Percentiles rank a stretch among this genome's conserved stretches.
phyloP scores from a whole-genome alignment of 2,329 filamentous ascomycete genomes.

The Cladophialophora carrionii region DNA sequence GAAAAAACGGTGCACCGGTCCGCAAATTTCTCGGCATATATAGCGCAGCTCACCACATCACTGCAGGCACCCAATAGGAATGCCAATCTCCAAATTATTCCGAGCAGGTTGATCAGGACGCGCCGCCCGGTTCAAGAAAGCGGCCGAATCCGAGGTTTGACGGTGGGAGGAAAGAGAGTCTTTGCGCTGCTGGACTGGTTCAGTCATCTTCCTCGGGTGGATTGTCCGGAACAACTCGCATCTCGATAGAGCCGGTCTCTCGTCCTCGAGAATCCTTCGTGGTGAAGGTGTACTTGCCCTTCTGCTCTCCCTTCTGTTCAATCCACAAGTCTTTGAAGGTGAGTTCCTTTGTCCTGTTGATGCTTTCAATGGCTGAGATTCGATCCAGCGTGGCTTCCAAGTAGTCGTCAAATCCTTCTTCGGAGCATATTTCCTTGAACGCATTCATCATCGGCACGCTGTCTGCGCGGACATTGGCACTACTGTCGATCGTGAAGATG shows the following conservation, averaged over 20 bases:
- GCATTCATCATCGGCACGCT: slow-evolving; percentile 95
- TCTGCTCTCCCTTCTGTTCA: slow-evolving; percentile 48
- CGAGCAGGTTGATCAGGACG: neutral
- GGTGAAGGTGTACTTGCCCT: slow-evolving; percentile 72
- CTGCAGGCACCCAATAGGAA: neutral
- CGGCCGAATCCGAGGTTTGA: neutral
- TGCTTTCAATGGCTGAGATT: slow-evolving; percentile 88
- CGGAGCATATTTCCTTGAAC: slow-evolving; percentile 78
- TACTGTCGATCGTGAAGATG: slow-evolving; percentile 89
- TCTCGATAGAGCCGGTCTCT: slow-evolving; percentile 52
- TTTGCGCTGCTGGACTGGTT: slow-evolving; percentile 5
- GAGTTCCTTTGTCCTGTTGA: slow-evolving; percentile 90
- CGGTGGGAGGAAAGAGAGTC: neutral
- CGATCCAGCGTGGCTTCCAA: slow-evolving; percentile 80
- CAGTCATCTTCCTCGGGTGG: slow-evolving; percentile 25
- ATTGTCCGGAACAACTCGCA: slow-evolving; percentile 33
- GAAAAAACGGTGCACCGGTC: neutral
- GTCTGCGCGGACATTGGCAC: slow-evolving; percentile 85
- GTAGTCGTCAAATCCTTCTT: slow-evolving; percentile 78
- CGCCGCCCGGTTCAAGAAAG: neutral
- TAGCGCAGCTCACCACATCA: neutral
- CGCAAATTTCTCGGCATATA: neutral
- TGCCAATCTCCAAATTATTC: neutral
- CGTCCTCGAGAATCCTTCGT: slow-evolving; percentile 54
- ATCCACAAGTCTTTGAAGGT: slow-evolving; percentile 93